Evolutionary conservation across 2,329 filamentous ascomycete genomes (phyloP).

Genomic region (Penicillium sp.): DNA sequence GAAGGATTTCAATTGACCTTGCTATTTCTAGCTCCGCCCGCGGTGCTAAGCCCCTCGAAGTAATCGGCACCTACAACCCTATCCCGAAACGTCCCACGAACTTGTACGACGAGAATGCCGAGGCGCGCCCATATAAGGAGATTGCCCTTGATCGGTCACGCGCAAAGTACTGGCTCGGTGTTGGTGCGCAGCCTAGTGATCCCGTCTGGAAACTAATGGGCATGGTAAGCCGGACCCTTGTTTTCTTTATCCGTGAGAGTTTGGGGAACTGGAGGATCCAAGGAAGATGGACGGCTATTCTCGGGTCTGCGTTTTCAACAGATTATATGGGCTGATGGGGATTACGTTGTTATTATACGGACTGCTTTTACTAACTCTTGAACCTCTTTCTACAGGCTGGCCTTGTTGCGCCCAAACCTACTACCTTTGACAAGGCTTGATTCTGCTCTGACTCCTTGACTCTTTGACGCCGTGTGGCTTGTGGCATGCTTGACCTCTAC

Average conservation of each 20-base stretch:
- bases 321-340: background rate
- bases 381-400: slow-evolving; percentile 30
- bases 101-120: slow-evolving; percentile 47
- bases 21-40: slow-evolving; percentile 66
- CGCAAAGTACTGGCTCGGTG: slow-evolving; percentile 93
- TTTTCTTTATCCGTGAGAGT: background rate
- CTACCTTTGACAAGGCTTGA: slow-evolving; percentile 24
- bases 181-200: slow-evolving; percentile 91
- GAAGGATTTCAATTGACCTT: slow-evolving; percentile 5
- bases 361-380: slow-evolving; percentile 4
- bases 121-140: slow-evolving; percentile 80
- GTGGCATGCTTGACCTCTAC: background rate
- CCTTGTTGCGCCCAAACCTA: slow-evolving; percentile 32
- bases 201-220: slow-evolving; percentile 80
- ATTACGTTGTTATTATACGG: background rate
- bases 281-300: background rate
- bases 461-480: background rate
- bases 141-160: slow-evolving; percentile 78
- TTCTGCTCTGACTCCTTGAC: background rate
- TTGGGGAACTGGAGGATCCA: background rate
- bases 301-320: background rate
- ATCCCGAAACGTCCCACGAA: slow-evolving; percentile 54
- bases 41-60: slow-evolving; percentile 86
- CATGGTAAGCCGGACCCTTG: slow-evolving; percentile 58
- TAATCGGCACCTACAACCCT: slow-evolving; percentile 69